Evolutionary conservation across 345 rosid genomes (phyloP).

Genomic region (Eucalyptus dawsonii): DNA sequence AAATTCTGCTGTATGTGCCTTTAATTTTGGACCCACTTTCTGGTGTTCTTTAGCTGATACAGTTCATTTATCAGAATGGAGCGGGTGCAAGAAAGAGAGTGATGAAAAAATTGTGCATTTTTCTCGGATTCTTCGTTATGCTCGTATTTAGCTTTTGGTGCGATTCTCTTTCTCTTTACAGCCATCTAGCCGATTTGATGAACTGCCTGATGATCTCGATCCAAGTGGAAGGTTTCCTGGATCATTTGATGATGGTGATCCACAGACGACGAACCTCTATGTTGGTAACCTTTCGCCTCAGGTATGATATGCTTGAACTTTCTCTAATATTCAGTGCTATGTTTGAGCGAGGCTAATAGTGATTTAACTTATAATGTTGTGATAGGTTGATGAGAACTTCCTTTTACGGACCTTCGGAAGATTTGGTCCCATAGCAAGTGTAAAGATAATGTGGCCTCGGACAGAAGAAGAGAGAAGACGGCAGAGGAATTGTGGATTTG

Average conservation of each 20-base stretch:
- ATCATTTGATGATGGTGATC: constrained; percentile 99
- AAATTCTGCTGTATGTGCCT: constrained; percentile 47
- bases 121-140: background rate
- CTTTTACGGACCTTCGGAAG: constrained; percentile 97
- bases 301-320: constrained; percentile 9
- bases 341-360: background rate
- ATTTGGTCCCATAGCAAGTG: constrained; percentile 99
- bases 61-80: background rate
- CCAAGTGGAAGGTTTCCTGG: constrained; percentile 94
- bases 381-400: constrained; percentile 96
- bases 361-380: background rate
- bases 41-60: background rate
- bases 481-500: constrained; percentile 96
- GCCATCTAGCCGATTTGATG: constrained; percentile 96
- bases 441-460: constrained; percentile 99
- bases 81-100: background rate
- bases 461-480: constrained; percentile 93
- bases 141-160: background rate
- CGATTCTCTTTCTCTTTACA: constrained; percentile 14
- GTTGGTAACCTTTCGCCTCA: constrained; percentile 97
- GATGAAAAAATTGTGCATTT: background rate
- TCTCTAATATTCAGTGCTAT: background rate
- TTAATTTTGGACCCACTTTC: background rate
- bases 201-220: constrained; percentile 95
- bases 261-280: constrained; percentile 95